These are phyloP conservation scores for Clavaria fumosa DNA, from an alignment of 768 basidiomycete species.

Conservation along the genomic window DNA sequence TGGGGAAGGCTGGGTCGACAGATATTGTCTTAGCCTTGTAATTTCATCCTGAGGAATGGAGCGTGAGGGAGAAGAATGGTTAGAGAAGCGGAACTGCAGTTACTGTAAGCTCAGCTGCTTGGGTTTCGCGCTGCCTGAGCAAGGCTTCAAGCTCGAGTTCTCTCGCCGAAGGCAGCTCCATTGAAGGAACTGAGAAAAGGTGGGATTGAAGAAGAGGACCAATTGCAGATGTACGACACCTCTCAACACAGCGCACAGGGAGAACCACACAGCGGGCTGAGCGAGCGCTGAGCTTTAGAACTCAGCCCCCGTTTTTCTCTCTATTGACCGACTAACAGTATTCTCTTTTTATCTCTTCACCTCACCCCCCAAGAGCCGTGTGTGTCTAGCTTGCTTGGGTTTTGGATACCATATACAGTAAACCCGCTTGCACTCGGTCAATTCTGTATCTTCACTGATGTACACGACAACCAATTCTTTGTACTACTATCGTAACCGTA, in stretches of 20 bases:
- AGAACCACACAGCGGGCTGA: background rate
- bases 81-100: constrained; percentile 16
- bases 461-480: too few relatives aligned
- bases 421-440: too few relatives aligned
- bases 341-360: background rate
- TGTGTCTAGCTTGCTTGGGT: background rate
- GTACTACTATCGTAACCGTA: too few relatives aligned
- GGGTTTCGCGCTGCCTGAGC: constrained; percentile 59
- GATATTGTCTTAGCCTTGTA: constrained; percentile 46
- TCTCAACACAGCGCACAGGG: too few relatives aligned
- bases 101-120: constrained; percentile 59
- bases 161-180: constrained; percentile 59
- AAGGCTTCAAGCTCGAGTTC: constrained; percentile 73
- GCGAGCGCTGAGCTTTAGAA: background rate
- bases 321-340: background rate
- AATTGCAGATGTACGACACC: background rate
- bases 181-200: constrained; percentile 16
- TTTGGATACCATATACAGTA: background rate
- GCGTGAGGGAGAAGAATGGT: constrained; percentile 9
- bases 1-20: constrained; percentile 42
- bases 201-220: background rate
- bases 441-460: too few relatives aligned
- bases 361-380: background rate
- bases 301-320: background rate
- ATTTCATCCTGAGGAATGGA: constrained; percentile 49